Evolutionary conservation across 345 rosid species (phyloP).

Genomic region (Psidium guajava): DNA sequence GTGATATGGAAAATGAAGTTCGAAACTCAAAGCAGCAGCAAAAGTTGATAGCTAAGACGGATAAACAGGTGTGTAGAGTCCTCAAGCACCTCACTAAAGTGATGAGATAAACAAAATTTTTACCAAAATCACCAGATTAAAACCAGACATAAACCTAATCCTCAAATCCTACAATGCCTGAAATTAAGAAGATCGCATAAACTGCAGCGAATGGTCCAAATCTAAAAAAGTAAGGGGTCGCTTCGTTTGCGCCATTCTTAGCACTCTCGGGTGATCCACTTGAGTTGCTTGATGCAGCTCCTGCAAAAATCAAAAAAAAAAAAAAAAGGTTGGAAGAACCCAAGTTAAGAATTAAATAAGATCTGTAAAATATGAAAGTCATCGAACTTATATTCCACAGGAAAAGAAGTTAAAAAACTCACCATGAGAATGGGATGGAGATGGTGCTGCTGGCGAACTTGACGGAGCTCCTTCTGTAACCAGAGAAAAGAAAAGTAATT

Average conservation of each 20-base stretch:
- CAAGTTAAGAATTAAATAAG: background rate
- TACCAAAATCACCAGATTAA: background rate
- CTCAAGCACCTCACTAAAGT: background rate
- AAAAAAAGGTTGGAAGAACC: background rate
- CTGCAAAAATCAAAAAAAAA: background rate
- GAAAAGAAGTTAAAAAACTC: background rate
- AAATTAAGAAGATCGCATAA: background rate
- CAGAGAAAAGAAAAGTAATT: background rate
- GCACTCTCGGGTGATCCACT: background rate
- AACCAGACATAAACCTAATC: background rate
- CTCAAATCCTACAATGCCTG: background rate
- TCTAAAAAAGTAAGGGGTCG: background rate
- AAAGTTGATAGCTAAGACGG: background rate
- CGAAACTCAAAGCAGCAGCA: background rate
- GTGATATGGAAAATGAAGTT: background rate
- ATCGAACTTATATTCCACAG: background rate
- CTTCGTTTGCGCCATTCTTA: background rate
- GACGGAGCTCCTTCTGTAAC: background rate
- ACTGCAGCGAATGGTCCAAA: background rate
- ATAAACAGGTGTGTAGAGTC: background rate
- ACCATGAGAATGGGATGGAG: background rate
- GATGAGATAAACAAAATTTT: background rate
- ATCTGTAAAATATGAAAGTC: background rate
- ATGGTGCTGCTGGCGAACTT: background rate
- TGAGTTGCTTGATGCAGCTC: background rate